These are phyloP conservation scores for Boletus patriciae DNA, from an alignment of 768 basidiomycete genomes.

Conservation along the genomic window DNA sequence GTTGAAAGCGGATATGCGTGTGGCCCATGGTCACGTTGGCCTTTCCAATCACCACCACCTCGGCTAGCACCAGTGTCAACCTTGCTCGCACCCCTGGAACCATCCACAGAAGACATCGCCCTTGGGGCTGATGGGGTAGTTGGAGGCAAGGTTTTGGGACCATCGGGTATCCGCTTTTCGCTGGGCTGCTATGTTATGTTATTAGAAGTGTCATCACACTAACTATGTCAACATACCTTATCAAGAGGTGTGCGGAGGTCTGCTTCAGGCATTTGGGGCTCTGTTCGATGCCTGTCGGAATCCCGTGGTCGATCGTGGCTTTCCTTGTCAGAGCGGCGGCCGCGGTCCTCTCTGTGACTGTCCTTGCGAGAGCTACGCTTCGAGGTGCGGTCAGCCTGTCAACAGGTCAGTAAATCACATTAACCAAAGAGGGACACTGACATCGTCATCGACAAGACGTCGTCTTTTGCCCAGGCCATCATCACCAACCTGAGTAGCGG, in stretches of 20 bases:
- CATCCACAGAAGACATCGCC: constrained; percentile 59
- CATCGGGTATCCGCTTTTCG: constrained; percentile 60
- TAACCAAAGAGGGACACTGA: constrained; percentile 36
- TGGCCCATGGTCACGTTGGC: constrained; percentile 35
- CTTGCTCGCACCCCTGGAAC: constrained; percentile 41
- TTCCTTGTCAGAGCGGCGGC: constrained; percentile 70
- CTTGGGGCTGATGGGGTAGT: constrained; percentile 69
- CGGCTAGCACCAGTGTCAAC: constrained; percentile 37
- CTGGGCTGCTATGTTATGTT: constrained; percentile 34
- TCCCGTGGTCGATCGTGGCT: constrained; percentile 65
- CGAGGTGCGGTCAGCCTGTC: constrained; percentile 68
- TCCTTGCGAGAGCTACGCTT: constrained; percentile 84
- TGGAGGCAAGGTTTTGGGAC: constrained; percentile 53
- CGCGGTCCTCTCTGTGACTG: constrained; percentile 71
- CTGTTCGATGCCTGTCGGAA: constrained; percentile 63
- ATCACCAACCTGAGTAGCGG: constrained; percentile 46
- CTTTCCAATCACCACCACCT: constrained; percentile 53
- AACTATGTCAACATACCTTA: constrained; percentile 48
- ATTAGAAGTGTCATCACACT: constrained; percentile 4
- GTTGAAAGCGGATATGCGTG: constrained; percentile 24
- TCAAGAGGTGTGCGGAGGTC: constrained; percentile 54
- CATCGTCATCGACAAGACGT: constrained; percentile 70
- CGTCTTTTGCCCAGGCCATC: constrained; percentile 74
- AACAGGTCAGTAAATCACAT: constrained; percentile 12
- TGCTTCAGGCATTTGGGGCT: constrained; percentile 56